These are phyloP conservation scores for Eimeria acervulina DNA, from an alignment of 169 alveolate species.

Conservation along the genomic window DNA sequence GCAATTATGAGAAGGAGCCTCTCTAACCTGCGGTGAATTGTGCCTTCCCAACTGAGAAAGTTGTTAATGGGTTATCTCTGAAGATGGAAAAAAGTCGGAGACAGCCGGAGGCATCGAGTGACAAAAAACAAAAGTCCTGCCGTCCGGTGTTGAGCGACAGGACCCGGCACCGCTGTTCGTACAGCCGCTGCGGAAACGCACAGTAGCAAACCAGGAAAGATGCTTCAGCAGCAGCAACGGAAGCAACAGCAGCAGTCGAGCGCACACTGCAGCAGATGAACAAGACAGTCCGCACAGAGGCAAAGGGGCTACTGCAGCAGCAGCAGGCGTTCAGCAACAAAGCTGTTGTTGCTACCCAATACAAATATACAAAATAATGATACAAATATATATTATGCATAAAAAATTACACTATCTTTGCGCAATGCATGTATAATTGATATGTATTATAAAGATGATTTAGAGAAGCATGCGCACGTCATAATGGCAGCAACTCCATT, in stretches of 20 bases:
- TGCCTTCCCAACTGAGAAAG: background rate
- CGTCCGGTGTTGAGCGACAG: conserved; percentile 31
- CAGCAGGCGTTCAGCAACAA: too few relatives aligned
- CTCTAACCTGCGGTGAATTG: conserved; percentile 50
- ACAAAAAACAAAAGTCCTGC: conserved; percentile 29
- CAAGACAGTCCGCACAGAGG: too few relatives aligned
- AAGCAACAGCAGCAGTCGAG: background rate
- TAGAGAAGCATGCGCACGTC: background rate
- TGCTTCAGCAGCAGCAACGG: background rate
- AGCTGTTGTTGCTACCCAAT: too few relatives aligned
- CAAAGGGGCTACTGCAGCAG: too few relatives aligned
- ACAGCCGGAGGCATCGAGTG: conserved; percentile 48
- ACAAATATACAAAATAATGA: too few relatives aligned
- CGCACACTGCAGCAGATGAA: too few relatives aligned
- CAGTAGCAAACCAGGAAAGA: background rate
- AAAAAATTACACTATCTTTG: too few relatives aligned
- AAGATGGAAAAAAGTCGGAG: conserved; percentile 38
- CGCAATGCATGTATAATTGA: too few relatives aligned
- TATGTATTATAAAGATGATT: background rate
- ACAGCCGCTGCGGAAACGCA: background rate
- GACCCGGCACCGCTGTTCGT: conserved; percentile 39
- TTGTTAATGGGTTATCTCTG: conserved; percentile 2
- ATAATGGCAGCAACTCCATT: background rate
- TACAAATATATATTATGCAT: too few relatives aligned
- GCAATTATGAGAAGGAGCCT: background rate